phyloP scores from a whole-genome alignment of 139 green algal species.

The Marvania coccoides region DNA sequence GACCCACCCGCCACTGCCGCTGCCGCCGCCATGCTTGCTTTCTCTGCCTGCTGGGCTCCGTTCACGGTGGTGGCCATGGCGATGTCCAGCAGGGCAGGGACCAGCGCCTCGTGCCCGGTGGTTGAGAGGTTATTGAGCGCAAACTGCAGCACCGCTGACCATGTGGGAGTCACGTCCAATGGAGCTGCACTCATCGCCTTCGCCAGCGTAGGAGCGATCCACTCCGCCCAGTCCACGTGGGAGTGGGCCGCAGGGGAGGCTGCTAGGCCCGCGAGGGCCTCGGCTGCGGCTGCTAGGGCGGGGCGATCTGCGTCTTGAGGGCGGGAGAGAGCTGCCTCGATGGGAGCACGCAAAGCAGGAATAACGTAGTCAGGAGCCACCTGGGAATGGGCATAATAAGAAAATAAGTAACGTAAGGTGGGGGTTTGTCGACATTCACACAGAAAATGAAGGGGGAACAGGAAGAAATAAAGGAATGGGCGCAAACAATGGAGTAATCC shows the following conservation, averaged over 20 bases:
- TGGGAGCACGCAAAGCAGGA: background rate
- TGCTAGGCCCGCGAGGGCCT: constrained; percentile 55
- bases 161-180: constrained; percentile 49
- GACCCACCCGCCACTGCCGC: background rate
- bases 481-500: no score
- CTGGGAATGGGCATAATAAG: background rate
- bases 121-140: background rate
- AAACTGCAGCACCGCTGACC: constrained; percentile 24
- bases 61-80: no score
- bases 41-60: no score
- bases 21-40: no score
- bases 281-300: constrained; percentile 33
- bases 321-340: constrained; percentile 22
- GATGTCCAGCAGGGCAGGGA: no score
- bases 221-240: constrained; percentile 23
- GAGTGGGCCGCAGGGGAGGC: constrained; percentile 13
- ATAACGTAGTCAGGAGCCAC: background rate
- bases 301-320: constrained; percentile 26
- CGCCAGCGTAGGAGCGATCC: constrained; percentile 22
- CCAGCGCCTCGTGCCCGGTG: no score
- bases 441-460: no score
- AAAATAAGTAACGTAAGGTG: no score
- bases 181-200: constrained; percentile 27
- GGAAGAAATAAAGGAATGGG: no score
- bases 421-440: no score